Evolutionary conservation across 192 early-diverging fungal genomes (phyloP), one percentile per base, ranked within the genome.

Genomic region (Chytriomyces confervae): DNA sequence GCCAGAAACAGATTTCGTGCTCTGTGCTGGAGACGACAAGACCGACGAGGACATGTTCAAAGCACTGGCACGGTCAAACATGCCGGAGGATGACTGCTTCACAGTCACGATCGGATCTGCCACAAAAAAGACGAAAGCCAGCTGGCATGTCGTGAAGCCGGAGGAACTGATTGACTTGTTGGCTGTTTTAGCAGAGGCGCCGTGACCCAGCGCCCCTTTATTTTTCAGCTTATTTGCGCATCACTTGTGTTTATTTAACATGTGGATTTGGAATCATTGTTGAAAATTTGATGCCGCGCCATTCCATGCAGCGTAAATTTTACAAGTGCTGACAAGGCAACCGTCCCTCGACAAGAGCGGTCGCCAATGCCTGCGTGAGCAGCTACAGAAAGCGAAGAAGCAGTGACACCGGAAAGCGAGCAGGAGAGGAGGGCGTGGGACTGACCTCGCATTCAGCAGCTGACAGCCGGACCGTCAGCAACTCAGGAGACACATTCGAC

Each of bases 31-130:
- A 24, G 96, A 98, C 79, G 97, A 97, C 86, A 92, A 93, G 81
- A 98, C 97, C 0, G 98, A 98, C 78, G 96, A 98, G 80, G 97
- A 97, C 80, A 98, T 99, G 96, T 98, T 99, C 80, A 87, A 88
- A 65, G 89, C 89, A 0, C 79, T 98, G 72, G 72, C 83, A 1
- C 71, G 74, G 49, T 57, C 76, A 51, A 76, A 78, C 7, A 8
- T 81, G 20, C 71, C 77, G 72, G 86, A 87, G 77, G 82, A 84
- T 27, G 66, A 75, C 29, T 87, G 91, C 62, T 95, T 94, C 80
- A 94, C 92, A 3, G 83, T 89, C 65, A 96, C 93, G 16, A 90
- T 98, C 49, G 96, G 96, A 0, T 83, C 92, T 47, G 84, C 92
- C 3, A 91, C 93, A 77, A 97, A 96, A 85, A 95, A 94, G 86